phyloP scores from a whole-genome alignment of 805 yeast genomes.

The Yueomyces sinensis region DNA sequence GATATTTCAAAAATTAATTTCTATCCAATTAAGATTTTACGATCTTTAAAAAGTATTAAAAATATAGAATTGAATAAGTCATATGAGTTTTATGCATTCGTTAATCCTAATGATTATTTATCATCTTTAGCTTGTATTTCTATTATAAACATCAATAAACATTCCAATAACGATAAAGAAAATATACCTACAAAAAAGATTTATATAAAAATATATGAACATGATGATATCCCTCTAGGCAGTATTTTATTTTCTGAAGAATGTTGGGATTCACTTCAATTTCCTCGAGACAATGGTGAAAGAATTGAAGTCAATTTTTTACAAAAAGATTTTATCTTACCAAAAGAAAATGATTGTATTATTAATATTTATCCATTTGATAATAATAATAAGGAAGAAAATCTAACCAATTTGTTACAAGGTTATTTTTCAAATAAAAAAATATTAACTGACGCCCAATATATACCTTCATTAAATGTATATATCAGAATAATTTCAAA shows the following conservation, averaged over 20 bases:
- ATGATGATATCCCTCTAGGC: not conserved
- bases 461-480: not conserved
- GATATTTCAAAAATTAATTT: not conserved
- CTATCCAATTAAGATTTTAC: not conserved
- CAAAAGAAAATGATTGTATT: conserved; percentile 11
- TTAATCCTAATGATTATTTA: conserved; percentile 2
- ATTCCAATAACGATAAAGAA: not conserved
- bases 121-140: conserved; percentile 20
- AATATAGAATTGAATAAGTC: not conserved
- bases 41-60: conserved; percentile 2
- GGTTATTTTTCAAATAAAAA: not conserved
- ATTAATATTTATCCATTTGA: not conserved
- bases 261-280: not conserved
- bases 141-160: conserved; percentile 2
- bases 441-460: not conserved
- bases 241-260: not conserved
- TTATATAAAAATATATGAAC: not conserved
- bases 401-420: not conserved
- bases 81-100: not conserved
- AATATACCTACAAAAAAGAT: not conserved
- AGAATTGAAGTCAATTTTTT: not conserved
- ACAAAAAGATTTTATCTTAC: not conserved
- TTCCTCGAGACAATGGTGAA: not conserved
- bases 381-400: not conserved
- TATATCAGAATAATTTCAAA: not conserved